Percentiles rank a stretch among this genome's conserved stretches.
Conservation (phyloP, 768 basidiomycete species). For the Cystobasidium tubakii region DNA sequence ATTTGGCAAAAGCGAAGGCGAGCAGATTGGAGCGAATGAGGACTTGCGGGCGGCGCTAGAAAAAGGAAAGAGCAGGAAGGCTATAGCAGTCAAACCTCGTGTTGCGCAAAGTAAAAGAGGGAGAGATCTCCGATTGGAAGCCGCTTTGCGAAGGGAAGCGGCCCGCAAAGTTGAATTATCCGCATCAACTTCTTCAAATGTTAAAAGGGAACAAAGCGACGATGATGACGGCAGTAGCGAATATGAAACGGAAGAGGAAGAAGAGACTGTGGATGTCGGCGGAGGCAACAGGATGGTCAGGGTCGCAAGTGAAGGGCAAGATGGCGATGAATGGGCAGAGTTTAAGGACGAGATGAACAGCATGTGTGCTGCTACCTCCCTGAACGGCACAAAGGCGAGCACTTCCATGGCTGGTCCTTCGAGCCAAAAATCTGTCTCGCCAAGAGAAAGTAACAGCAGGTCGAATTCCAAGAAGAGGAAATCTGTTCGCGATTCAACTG, state of each 20-base stretch:
- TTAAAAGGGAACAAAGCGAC: background rate
- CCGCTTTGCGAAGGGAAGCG: constrained; percentile 2
- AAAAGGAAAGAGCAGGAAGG: constrained; percentile 25
- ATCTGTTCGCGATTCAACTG: background rate
- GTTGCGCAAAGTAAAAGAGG: constrained; percentile 33
- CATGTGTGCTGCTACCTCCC: background rate
- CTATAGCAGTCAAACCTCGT: constrained; percentile 4
- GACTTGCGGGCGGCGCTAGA: background rate
- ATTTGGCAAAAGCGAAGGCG: constrained; percentile 29
- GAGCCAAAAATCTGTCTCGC: background rate
- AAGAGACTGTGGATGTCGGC: constrained; percentile 26
- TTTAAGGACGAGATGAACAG: constrained; percentile 7
- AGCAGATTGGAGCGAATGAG: constrained; percentile 2
- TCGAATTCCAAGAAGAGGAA: background rate
- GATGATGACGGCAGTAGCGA: background rate
- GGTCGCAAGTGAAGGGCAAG: constrained; percentile 2
- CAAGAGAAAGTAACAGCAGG: background rate
- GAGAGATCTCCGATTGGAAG: constrained; percentile 22
- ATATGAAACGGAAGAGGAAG: constrained; percentile 13
- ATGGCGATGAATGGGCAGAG: constrained; percentile 30
- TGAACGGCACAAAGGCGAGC: background rate
- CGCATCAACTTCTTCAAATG: background rate
- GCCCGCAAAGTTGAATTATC: background rate
- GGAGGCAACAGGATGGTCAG: constrained; percentile 3
- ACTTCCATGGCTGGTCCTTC: background rate